Base-by-base conservation (phyloP, 371 early-diverging fungal genomes). In the Choanephora cucurbitarum region DNA sequence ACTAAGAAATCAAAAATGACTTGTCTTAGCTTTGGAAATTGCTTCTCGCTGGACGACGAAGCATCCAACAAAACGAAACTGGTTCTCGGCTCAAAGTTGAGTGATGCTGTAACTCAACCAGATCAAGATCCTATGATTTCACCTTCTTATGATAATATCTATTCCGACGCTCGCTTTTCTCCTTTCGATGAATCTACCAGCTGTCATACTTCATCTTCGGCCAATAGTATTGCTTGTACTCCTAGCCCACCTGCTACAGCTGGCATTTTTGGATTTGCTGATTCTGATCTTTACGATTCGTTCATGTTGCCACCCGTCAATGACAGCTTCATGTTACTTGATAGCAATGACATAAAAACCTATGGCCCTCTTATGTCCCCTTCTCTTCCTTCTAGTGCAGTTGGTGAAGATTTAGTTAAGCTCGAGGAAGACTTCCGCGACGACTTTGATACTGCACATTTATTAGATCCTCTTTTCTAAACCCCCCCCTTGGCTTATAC, bases 41-140 rank as follows among this genome's bases (percentile, higher is more conserved):
- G 77, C 47, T 72, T 76, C 66, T 77, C 73, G 64, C 69, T 73
- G 67, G 69, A 62, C 60, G 77, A 72, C 37, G 71, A 72, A 51
- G 58, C 44, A 41, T n/a, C 45, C 15, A 43, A 43, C 42, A 34
- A 21, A 28, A 55, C 34, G 15, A 46, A 45, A n/a, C 37, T 40
- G 28, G 31, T 48, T 18, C 21, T 55, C 9, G 47, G 47, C 11
- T 46, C 41, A 3, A 31, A 33, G 31, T 24, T 57, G 49, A 58
- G 44, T 13, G 46, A 43, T 52, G 48, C 57, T 23, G 57, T 49
- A 21, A 40, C 33, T 23, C 45, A 54, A 41, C 31, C 46, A 9
- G 56, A 57, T 23, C 59, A 55, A 46, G 64, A 64, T 34, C 60
- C 65, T 48, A 59, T 60, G 65, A 60, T 65, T 23, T 59, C 66